Conservation (phyloP, 108 stramenopile genomes). For the Mayamaea pseudoterrestris region DNA sequence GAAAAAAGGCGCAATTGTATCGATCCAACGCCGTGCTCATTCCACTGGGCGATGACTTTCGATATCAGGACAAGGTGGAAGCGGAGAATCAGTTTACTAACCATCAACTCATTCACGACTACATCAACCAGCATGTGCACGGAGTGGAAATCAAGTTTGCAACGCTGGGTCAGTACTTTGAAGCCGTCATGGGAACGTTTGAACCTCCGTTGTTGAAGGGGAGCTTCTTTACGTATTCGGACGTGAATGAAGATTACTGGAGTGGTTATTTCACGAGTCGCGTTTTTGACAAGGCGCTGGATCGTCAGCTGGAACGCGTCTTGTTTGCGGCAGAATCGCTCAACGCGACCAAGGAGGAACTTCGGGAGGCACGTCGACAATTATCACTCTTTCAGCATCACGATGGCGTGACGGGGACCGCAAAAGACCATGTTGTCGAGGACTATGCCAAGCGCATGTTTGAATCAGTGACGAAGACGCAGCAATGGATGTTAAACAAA, state of each 20-base stretch:
- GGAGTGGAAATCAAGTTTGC: conserved; percentile 42
- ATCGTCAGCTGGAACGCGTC: conserved; percentile 41
- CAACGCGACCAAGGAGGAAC: conserved; percentile 24
- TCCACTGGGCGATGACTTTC: conserved; percentile 57
- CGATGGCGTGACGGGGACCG: conserved; percentile 53
- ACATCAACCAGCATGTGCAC: conserved; percentile 35
- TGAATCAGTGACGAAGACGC: conserved; percentile 16
- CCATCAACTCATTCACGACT: conserved; percentile 38
- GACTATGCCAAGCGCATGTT: conserved; percentile 43
- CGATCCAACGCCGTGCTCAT: conserved; percentile 33
- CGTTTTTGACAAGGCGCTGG: conserved; percentile 48
- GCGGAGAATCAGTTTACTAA: conserved; percentile 36
- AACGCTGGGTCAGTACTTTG: conserved; percentile 41
- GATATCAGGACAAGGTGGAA: conserved; percentile 26
- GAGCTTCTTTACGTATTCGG: conserved; percentile 48
- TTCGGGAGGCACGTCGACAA: conserved; percentile 33
- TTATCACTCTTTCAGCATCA: conserved; percentile 52
- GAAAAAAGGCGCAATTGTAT: conserved; percentile 43
- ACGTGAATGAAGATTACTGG: conserved; percentile 53
- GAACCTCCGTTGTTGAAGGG: conserved; percentile 38
- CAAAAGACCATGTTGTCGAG: conserved; percentile 33
- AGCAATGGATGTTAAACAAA: conserved; percentile 23
- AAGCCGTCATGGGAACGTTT: conserved; percentile 30
- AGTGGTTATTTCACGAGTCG: conserved; percentile 55
- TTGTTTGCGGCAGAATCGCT: conserved; percentile 29